Evolutionary conservation across 2,329 filamentous ascomycete species (phyloP), one percentile per base, ranked within the genome.

Genomic region (Apiospora rasikravindrae): DNA sequence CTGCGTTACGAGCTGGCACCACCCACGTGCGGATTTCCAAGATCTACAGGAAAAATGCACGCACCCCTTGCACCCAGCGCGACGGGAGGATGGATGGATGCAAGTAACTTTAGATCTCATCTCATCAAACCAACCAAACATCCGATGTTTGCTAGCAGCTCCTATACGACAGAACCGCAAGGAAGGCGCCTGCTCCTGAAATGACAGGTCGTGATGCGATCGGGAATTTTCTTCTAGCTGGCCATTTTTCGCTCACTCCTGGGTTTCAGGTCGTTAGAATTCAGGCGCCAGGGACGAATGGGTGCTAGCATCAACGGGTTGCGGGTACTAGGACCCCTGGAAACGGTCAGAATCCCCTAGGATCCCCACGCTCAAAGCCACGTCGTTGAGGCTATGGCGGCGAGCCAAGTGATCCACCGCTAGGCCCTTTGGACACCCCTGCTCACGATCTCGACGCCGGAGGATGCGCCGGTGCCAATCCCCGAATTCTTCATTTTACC

Each of bases 231-330:
- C 5, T 47, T 19, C 14, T 47, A 1, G 33, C 44, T 53, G 24
- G n/a, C 24, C n/a, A 1, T 53, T 53, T 53, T 29, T 57, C 16
- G 11, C 37, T 29, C n/a, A 7, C 33, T 61, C 53, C 53, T 2
- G 16, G 22, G 57, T 64, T 64, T 64, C 57, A 64, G 57, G 57
- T 64, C 33, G 33, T 64, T 37, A 37, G 33, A 3, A 37, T 37
- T n/a, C 33, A 64, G 33, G 57, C 57, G 57, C 57, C 57, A 40
- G 40, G 57, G 57, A 64, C 57, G 57, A 64, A 64, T 64, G 19
- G 22, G 29, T 7, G 29, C 16, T 22, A 37, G 51, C 14, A 61
- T 2, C 53, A 61, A 16, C 16, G 2, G 7, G 10, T 19, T 61
- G 29, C 33, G 53, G 53, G 53, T 22, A 37, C 8, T 11, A 7